A percentile compares a stretch with the other conserved stretches of the same genome.
Evolutionary conservation across 495 filamentous ascomycete species (phyloP).

Genomic region (Talaromyces wortmannii): DNA sequence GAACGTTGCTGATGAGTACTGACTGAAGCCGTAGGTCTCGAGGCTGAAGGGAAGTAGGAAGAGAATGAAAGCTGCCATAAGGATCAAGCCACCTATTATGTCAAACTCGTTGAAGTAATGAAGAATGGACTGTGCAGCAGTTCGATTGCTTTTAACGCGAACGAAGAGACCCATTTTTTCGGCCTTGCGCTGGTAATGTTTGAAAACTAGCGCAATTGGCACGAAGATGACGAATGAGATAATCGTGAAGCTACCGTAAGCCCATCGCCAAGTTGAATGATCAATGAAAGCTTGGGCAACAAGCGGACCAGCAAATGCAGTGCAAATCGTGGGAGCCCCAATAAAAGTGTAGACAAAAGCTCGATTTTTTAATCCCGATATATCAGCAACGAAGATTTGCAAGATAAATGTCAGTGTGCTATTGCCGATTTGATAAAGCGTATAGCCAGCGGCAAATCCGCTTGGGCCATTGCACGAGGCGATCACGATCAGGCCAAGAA

Average conservation of each 20-base stretch:
- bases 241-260: constrained; percentile 55
- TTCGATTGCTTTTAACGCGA: constrained; percentile 33
- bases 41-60: constrained; percentile 61
- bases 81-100: constrained; percentile 49
- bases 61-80: constrained; percentile 51
- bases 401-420: constrained; percentile 50
- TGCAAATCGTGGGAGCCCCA: constrained; percentile 50
- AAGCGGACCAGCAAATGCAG: constrained; percentile 31
- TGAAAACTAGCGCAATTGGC: constrained; percentile 44
- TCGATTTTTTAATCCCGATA: constrained; percentile 54
- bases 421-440: constrained; percentile 51
- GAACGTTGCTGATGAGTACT: constrained; percentile 44
- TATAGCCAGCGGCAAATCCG: constrained; percentile 41
- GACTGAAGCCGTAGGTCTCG: constrained; percentile 33
- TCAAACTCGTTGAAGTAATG: constrained; percentile 59
- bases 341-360: constrained; percentile 53
- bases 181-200: constrained; percentile 53
- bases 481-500: constrained; percentile 39
- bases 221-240: constrained; percentile 43
- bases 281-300: constrained; percentile 36
- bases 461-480: constrained; percentile 36
- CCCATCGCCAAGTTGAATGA: constrained; percentile 54
- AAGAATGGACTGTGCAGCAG: constrained; percentile 34
- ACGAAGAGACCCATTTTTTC: constrained; percentile 28
- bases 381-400: constrained; percentile 59